Conservation (phyloP, 179 eudicot genomes). For the Silene noctiflora region DNA sequence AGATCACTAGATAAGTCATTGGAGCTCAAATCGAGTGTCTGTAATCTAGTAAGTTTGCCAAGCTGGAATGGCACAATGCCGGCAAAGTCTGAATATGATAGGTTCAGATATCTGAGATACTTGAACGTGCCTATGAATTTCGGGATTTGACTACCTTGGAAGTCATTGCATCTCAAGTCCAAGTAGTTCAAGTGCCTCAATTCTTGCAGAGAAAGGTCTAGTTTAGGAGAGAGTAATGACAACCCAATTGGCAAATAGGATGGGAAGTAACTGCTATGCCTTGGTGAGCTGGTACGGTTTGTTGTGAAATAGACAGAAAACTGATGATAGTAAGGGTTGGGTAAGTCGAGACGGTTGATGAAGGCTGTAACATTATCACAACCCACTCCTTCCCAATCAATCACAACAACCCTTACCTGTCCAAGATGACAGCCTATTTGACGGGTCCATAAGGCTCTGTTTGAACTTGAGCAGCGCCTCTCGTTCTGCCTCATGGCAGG, state of each 20-base stretch:
- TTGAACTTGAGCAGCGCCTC: not conserved
- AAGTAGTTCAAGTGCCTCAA: constrained; percentile 25
- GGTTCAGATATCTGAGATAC: constrained; percentile 25
- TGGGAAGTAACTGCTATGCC: no score
- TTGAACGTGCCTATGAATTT: constrained; percentile 30
- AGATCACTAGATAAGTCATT: not conserved
- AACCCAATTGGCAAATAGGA: no score
- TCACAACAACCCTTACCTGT: not conserved
- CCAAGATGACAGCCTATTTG: constrained; percentile 3
- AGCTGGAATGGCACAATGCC: constrained; percentile 28
- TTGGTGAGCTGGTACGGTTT: not conserved
- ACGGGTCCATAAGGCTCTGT: not conserved
- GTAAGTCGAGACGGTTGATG: not conserved
- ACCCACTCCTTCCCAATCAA: constrained; percentile 11
- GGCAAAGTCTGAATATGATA: constrained; percentile 15
- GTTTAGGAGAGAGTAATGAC: not conserved
- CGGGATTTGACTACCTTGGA: constrained; percentile 23
- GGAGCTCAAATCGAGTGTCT: constrained; percentile 23
- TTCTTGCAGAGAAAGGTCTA: constrained; percentile 17
- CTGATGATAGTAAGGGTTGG: not conserved
- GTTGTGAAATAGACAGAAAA: no score
- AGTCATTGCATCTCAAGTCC: constrained; percentile 36
- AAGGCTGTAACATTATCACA: constrained; percentile 12
- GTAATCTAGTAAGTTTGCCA: constrained; percentile 28
- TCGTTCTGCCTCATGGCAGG: constrained; percentile 1